Conservation (phyloP, 2,329 filamentous ascomycete species). For the Microdochium bolleyi region DNA sequence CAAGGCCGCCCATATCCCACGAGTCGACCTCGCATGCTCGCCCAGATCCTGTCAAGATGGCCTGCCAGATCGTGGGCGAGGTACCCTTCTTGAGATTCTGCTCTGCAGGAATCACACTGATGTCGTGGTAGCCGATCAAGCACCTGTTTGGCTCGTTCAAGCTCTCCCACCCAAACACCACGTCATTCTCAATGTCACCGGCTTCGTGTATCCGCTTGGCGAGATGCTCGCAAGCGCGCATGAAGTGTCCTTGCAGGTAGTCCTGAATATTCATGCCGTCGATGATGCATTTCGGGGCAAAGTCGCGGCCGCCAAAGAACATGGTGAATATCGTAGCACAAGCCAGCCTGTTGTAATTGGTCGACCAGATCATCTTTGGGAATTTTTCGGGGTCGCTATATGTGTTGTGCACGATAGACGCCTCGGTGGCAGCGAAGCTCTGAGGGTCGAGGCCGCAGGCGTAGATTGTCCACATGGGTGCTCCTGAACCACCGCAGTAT, state of each 20-base stretch:
- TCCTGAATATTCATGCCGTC: conserved; percentile 95
- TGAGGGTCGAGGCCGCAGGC: conserved; percentile 85
- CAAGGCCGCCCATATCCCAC: conserved; percentile 90
- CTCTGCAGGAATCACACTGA: conserved; percentile 74
- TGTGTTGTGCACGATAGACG: conserved; percentile 90
- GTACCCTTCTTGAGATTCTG: conserved; percentile 91
- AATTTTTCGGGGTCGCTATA: conserved; percentile 78
- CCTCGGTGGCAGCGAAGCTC: conserved; percentile 78
- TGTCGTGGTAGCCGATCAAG: conserved; percentile 73
- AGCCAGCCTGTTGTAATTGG: conserved; percentile 85
- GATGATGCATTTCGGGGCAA: conserved; percentile 93
- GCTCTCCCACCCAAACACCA: conserved; percentile 93
- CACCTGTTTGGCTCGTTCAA: conserved; percentile 93
- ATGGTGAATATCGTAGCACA: conserved; percentile 88
- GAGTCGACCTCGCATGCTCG: conserved; percentile 82
- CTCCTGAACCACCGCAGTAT: conserved; percentile 88
- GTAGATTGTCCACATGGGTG: conserved; percentile 96
- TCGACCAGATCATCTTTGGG: conserved; percentile 99
- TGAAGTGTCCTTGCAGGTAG: conserved; percentile 81
- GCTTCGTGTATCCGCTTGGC: conserved; percentile 82
- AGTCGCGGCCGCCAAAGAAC: conserved; percentile 85
- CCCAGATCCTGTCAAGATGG: conserved; percentile 84
- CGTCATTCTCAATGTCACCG: conserved; percentile 76
- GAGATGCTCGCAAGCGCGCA: conserved; percentile 71
- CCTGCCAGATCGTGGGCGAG: conserved; percentile 89